Base-by-base conservation (phyloP, 139 green algal genomes). In the Picocystis salinarum region DNA sequence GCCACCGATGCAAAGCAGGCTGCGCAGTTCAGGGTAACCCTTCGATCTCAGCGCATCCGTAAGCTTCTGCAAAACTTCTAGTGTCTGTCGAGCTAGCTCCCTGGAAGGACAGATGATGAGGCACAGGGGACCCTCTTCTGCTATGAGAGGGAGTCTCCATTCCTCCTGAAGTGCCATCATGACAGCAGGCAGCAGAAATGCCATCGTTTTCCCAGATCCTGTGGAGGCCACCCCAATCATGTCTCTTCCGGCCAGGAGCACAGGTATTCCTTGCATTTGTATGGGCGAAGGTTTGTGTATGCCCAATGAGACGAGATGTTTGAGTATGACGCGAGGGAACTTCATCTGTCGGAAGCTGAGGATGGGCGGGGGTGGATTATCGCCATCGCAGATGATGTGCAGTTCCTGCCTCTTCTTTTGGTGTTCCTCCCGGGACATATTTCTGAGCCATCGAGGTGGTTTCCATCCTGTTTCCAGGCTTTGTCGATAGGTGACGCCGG, bases 181-280 rank as follows among this genome's bases (percentile, higher is more conserved):
- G 31, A 96, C 53, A 69, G 93, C 70, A 12, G 88, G 88, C 39
- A 98, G 55, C 9, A 65, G 39, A 48, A 96, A 99, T 18, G 85
- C 80, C 6, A 95, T 64, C 17, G 88, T 95, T 61, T 99, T 99
- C 41, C 89, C 85, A 19, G 59, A 80, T 0, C 89, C 89, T 3
- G 89, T 99, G 71, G 85, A 95, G 0, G 83, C 83, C 46, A 99
- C 91, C 33, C 89, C 89, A 39, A 99, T 96, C 70, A 96, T 95
- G 75, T 99, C 89, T 0, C 89, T 52, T 2, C 89, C 89, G 10
- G 77, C 73, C 22, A 99, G 62, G 15, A 90, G 72, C 34, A 79
- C 69, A 5, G 89, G 88, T 37, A 96, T 55, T 28, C 82, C 89
- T 66, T 88, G 85, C 48, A 93, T 84, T 64, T 97, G 87, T 55